phyloP scores from a whole-genome alignment of 495 filamentous ascomycete species.

The Xylaria longipes region DNA sequence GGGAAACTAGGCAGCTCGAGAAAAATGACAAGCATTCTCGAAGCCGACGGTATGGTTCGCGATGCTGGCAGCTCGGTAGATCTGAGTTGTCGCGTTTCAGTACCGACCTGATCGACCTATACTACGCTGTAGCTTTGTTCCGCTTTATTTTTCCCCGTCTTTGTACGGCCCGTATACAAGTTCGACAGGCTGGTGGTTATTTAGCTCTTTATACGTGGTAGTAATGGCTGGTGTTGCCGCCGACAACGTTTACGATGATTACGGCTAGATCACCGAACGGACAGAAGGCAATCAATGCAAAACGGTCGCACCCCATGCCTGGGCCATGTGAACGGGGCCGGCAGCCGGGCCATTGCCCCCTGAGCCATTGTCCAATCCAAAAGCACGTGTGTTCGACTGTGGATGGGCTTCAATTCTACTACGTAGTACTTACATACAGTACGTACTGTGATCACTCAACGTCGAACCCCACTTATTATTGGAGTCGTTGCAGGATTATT shows the following conservation, averaged over 20 bases:
- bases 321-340: constrained; percentile 15
- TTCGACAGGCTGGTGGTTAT: no score
- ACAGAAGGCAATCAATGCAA: constrained; percentile 17
- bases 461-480: background rate
- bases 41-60: constrained; percentile 8
- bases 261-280: background rate
- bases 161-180: no score
- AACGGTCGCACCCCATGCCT: background rate
- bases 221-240: no score
- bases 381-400: background rate
- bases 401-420: background rate
- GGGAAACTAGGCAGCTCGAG: background rate
- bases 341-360: background rate
- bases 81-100: background rate
- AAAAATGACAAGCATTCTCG: background rate
- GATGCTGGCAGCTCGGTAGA: background rate
- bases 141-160: no score
- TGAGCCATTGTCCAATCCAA: constrained; percentile 13
- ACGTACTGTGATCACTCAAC: background rate
- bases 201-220: no score
- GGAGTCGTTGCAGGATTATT: background rate
- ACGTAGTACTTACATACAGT: no score
- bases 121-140: no score
- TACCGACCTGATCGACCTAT: background rate
- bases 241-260: background rate